A percentile compares a stretch with the other conserved stretches of the same genome.
phyloP scores from a whole-genome alignment of 1,139 yeast genomes.

The Pichia sp. region DNA sequence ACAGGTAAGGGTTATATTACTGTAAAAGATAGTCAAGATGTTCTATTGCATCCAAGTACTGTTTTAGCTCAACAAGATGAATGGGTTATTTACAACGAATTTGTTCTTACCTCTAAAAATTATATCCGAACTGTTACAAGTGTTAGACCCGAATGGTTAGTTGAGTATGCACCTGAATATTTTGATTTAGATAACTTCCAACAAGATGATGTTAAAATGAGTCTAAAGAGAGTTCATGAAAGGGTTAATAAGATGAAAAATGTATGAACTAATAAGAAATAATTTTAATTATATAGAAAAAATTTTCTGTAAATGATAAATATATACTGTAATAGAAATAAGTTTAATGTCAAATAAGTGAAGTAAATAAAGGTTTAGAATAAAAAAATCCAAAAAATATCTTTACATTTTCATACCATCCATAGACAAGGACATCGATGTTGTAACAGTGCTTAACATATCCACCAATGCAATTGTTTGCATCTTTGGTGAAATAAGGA shows the following conservation, averaged over 20 bases:
- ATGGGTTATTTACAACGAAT: slow-evolving; percentile 92
- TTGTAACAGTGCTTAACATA: background rate
- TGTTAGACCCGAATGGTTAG: slow-evolving; percentile 84
- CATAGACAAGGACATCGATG: background rate
- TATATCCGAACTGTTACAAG: slow-evolving; percentile 93
- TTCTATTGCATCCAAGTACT: slow-evolving; percentile 86
- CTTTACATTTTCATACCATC: background rate
- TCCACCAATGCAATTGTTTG: background rate
- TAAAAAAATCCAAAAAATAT: too few relatives aligned
- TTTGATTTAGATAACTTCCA: slow-evolving; percentile 68
- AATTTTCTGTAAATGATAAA: background rate
- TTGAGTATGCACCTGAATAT: slow-evolving; percentile 82
- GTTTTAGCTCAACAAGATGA: slow-evolving; percentile 81
- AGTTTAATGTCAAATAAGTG: background rate
- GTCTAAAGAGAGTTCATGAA: slow-evolving; percentile 62
- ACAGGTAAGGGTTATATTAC: slow-evolving; percentile 78
- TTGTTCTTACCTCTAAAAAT: slow-evolving; percentile 87
- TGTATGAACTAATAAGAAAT: slow-evolving; percentile 18
- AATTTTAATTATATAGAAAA: background rate
- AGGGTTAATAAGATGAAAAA: slow-evolving; percentile 41
- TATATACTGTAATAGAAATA: background rate
- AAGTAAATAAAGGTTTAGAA: background rate
- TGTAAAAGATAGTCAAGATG: slow-evolving; percentile 93
- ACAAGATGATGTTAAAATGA: slow-evolving; percentile 77
- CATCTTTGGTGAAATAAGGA: background rate